phyloP scores from a whole-genome alignment of 345 rosid genomes.

The Capsella bursapastoris region DNA sequence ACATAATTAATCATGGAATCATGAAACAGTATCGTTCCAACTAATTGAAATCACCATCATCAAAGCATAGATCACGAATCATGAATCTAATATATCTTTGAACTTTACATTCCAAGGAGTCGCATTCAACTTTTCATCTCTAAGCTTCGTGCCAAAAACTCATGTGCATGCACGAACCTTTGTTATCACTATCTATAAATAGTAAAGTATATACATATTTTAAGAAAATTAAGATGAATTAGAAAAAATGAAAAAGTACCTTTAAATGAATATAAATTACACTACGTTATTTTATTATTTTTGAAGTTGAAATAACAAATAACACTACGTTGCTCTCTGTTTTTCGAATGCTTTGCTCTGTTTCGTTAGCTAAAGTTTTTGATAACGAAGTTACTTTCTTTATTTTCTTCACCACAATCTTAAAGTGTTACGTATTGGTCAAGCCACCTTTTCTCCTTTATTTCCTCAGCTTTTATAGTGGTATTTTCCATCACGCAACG shows the following conservation, averaged over 20 bases:
- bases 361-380: constrained; percentile 5
- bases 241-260: background rate
- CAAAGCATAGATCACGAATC: background rate
- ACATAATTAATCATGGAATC: background rate
- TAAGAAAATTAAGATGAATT: background rate
- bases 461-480: constrained; percentile 35
- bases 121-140: constrained; percentile 42
- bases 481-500: constrained; percentile 40
- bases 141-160: background rate
- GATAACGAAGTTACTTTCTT: constrained; percentile 7
- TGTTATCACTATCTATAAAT: constrained; percentile 21
- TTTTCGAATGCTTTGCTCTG: background rate
- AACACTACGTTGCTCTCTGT: background rate
- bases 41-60: background rate
- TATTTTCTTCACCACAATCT: constrained; percentile 7
- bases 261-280: constrained; percentile 9
- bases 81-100: background rate
- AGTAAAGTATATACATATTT: constrained; percentile 15
- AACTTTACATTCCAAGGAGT: constrained; percentile 23
- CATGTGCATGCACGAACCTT: constrained; percentile 38
- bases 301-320: too few relatives aligned
- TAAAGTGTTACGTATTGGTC: constrained; percentile 33
- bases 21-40: constrained; percentile 9
- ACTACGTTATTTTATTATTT: too few relatives aligned
- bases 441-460: constrained; percentile 23